Percentiles rank a stretch among this genome's conserved stretches.
Conservation (phyloP, 2,329 filamentous ascomycete species). For the Escovopsis sp. region DNA sequence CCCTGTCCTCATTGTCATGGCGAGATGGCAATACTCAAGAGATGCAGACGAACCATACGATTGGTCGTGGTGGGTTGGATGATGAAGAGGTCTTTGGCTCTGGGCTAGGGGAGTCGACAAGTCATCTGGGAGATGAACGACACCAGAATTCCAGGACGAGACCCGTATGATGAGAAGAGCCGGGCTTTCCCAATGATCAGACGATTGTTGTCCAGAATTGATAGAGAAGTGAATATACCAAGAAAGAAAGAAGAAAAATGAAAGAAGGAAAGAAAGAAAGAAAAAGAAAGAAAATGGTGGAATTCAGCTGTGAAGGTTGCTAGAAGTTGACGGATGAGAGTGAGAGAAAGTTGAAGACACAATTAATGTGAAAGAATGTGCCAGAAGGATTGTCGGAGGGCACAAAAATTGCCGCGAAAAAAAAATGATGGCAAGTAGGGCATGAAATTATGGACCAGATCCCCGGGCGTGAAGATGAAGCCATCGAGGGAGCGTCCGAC, state of each 20-base stretch:
- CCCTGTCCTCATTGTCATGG: conserved; percentile 34
- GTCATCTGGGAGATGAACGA: neutral
- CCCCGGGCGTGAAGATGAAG: too few relatives aligned
- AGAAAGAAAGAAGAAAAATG: neutral
- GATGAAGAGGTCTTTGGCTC: neutral
- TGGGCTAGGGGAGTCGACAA: too few relatives aligned
- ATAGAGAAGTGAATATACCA: neutral
- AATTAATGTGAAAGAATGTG: too few relatives aligned
- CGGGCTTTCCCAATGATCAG: too few relatives aligned
- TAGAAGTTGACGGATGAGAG: neutral
- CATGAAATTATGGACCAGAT: too few relatives aligned
- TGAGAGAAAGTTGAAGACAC: neutral
- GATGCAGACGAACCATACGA: neutral
- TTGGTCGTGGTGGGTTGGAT: neutral
- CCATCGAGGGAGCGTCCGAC: too few relatives aligned
- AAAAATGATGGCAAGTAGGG: too few relatives aligned
- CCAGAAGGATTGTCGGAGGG: too few relatives aligned
- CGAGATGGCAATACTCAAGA: conserved; percentile 10
- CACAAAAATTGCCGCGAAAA: too few relatives aligned
- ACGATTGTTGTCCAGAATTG: neutral
- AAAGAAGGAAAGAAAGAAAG: too few relatives aligned
- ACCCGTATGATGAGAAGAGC: neutral
- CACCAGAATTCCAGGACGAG: neutral
- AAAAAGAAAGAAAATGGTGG: neutral
- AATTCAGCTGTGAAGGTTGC: too few relatives aligned